phyloP scores from a whole-genome alignment of 768 basidiomycete genomes.

The Hygrocybe coccinea region DNA sequence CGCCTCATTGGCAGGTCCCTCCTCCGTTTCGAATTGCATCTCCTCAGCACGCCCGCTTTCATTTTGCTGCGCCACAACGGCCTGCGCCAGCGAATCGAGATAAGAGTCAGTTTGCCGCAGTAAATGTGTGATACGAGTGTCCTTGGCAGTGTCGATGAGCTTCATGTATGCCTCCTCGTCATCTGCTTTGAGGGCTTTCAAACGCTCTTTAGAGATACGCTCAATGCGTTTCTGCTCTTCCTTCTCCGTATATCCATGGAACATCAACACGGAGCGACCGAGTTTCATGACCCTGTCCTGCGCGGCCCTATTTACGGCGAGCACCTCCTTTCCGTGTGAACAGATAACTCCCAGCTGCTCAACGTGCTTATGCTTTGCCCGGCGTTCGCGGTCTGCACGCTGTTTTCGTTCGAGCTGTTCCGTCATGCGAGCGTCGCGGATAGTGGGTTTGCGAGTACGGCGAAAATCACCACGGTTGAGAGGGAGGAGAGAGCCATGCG shows the following conservation, averaged over 20 bases:
- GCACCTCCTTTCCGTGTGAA: slow-evolving; percentile 72
- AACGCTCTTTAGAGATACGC: slow-evolving; percentile 92
- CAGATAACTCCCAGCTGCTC: slow-evolving; percentile 88
- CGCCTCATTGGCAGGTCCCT: slow-evolving; percentile 74
- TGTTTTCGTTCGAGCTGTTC: slow-evolving; percentile 90
- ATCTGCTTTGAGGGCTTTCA: slow-evolving; percentile 94
- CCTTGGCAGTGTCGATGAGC: slow-evolving; percentile 97
- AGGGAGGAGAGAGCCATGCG: slow-evolving; percentile 83
- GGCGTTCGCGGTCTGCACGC: slow-evolving; percentile 84
- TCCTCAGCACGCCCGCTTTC: slow-evolving; percentile 49
- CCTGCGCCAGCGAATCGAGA: slow-evolving; percentile 91
- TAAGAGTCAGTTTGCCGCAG: slow-evolving; percentile 91
- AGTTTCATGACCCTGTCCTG: slow-evolving; percentile 66
- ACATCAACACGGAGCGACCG: slow-evolving; percentile 71
- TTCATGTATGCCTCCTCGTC: slow-evolving; percentile 99
- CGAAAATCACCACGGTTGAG: slow-evolving; percentile 91
- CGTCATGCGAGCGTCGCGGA: slow-evolving; percentile 85
- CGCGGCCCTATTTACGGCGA: slow-evolving; percentile 59
- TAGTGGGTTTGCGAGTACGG: slow-evolving; percentile 73
- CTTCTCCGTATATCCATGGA: slow-evolving; percentile 90
- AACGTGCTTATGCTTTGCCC: slow-evolving; percentile 94
- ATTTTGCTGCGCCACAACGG: slow-evolving; percentile 88
- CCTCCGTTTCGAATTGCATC: slow-evolving; percentile 52
- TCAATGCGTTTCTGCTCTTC: slow-evolving; percentile 98
- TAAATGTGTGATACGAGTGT: slow-evolving; percentile 96